These are phyloP conservation scores for Pyricularia pennisetigena DNA, from an alignment of 2,329 filamentous ascomycete species.

Conservation along the genomic window DNA sequence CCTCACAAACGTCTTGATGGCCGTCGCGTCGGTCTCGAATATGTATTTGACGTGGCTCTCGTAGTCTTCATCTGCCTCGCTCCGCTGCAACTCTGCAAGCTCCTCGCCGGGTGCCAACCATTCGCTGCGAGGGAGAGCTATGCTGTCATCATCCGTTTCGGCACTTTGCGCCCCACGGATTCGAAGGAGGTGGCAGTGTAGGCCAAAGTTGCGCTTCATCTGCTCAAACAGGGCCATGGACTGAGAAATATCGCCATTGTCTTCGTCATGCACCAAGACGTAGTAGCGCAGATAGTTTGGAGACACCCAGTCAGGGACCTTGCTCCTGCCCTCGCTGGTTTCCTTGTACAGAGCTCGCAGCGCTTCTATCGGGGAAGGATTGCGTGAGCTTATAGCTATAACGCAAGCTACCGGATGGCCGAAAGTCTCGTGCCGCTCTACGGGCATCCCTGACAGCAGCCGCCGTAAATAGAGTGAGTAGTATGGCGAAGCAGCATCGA, in stretches of 20 bases:
- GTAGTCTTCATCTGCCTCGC: conserved; percentile 22
- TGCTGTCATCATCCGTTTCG: conserved; percentile 84
- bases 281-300: conserved; percentile 93
- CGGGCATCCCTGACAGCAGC: conserved; percentile 66
- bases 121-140: conserved; percentile 69
- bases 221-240: conserved; percentile 90
- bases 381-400: conserved; percentile 89
- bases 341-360: conserved; percentile 74
- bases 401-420: conserved; percentile 89
- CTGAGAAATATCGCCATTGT: conserved; percentile 82
- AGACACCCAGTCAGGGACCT: conserved; percentile 76
- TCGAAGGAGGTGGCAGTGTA: conserved; percentile 87
- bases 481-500: conserved; percentile 59
- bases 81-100: conserved; percentile 59
- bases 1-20: conserved; percentile 79
- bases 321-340: conserved; percentile 66
- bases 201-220: conserved; percentile 96
- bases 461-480: conserved; percentile 79
- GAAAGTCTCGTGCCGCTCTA: conserved; percentile 85
- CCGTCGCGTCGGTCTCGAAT: conserved; percentile 84
- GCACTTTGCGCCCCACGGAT: conserved; percentile 77
- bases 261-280: conserved; percentile 92
- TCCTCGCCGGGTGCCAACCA: conserved; percentile 89
- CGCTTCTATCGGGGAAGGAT: conserved; percentile 74
- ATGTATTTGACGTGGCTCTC: conserved; percentile 63